These are phyloP conservation scores for Crithidia thermophila DNA, from an alignment of 208 protist species.

Conservation along the genomic window DNA sequence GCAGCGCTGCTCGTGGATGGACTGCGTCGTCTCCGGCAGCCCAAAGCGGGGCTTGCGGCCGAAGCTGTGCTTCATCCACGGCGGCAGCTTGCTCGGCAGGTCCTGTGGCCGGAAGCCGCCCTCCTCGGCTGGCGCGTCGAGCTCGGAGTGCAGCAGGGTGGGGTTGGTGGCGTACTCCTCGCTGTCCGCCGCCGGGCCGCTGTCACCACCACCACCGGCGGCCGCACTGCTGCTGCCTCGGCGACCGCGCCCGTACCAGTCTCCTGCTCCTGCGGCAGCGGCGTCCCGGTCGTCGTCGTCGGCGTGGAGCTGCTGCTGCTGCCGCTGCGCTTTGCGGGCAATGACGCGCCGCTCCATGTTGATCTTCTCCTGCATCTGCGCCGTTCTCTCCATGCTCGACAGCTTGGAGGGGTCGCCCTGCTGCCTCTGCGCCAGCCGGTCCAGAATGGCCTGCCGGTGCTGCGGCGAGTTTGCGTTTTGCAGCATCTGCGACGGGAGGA, in stretches of 20 bases:
- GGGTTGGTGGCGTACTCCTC: constrained; percentile 29
- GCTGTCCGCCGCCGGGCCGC: constrained; percentile 5
- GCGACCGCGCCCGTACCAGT: background rate
- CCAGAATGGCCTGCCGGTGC: constrained; percentile 80
- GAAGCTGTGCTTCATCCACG: constrained; percentile 86
- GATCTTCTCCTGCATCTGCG: constrained; percentile 71
- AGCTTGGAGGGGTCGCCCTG: constrained; percentile 54
- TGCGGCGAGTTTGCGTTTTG: constrained; percentile 73
- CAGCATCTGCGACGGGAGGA: constrained; percentile 82
- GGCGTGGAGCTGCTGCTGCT: constrained; percentile 29
- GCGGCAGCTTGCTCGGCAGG: constrained; percentile 60
- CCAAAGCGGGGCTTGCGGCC: constrained; percentile 74
- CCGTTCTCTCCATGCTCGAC: constrained; percentile 81
- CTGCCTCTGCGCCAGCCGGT: constrained; percentile 61
- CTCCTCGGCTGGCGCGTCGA: constrained; percentile 68
- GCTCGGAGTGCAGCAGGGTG: constrained; percentile 63
- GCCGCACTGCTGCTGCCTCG: background rate
- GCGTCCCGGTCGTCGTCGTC: constrained; percentile 5
- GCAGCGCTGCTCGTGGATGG: constrained; percentile 78
- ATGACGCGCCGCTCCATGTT: constrained; percentile 86
- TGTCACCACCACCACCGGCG: background rate
- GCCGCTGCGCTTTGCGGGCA: constrained; percentile 36
- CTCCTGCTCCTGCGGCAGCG: background rate
- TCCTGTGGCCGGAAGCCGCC: constrained; percentile 57
- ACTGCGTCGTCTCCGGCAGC: constrained; percentile 49